A percentile compares a stretch with the other conserved stretches of the same genome.
Conservation (phyloP, 805 yeast genomes). For the Hanseniaspora meyeri region DNA sequence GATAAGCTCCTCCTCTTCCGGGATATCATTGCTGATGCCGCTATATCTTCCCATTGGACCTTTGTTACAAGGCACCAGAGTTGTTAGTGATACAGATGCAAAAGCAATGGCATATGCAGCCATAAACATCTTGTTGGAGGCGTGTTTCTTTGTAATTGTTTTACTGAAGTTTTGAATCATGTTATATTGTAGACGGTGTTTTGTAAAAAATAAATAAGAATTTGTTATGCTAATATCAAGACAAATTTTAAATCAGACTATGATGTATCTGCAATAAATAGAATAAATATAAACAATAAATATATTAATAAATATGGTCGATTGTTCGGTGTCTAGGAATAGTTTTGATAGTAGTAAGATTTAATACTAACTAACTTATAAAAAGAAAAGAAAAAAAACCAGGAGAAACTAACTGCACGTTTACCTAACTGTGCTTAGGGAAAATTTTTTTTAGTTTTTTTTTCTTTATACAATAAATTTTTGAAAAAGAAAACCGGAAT, state of each 20-base stretch:
- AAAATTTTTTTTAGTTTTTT: not conserved
- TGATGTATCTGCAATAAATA: not conserved
- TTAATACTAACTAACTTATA: too few relatives aligned
- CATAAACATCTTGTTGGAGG: conserved; percentile 42
- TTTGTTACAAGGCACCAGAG: conserved; percentile 35
- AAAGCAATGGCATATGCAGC: conserved; percentile 55
- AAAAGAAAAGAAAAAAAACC: not conserved
- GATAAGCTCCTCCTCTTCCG: not conserved
- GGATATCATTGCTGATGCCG: conserved; percentile 4
- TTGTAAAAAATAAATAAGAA: not conserved
- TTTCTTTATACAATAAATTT: too few relatives aligned
- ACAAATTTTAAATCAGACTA: not conserved
- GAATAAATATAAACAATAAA: too few relatives aligned
- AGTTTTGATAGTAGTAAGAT: not conserved
- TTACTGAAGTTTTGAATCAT: not conserved
- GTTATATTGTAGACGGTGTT: not conserved
- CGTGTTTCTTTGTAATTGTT: conserved; percentile 36
- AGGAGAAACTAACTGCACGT: not conserved
- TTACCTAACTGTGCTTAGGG: not conserved
- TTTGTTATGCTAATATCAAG: not conserved
- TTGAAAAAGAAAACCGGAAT: not conserved
- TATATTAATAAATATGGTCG: not conserved
- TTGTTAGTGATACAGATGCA: conserved; percentile 33
- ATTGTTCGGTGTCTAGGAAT: not conserved
- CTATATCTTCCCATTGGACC: conserved; percentile 26